Conservation (phyloP, 1,284 basidiomycete genomes). For the Microbotryum lychnidis-dioicae region DNA sequence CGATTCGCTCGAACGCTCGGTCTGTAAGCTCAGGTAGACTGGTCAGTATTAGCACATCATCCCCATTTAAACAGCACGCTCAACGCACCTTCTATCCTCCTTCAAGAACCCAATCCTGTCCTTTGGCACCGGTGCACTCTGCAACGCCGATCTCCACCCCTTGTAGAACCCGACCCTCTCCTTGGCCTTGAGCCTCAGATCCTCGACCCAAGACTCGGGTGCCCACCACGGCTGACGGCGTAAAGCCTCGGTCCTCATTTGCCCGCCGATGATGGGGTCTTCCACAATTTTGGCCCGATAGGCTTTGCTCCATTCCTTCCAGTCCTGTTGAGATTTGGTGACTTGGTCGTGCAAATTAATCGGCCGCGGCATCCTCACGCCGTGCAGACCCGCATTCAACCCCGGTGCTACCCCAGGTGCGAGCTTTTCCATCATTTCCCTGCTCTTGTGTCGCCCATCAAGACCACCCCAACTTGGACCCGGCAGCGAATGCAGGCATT, state of each 20-base stretch:
- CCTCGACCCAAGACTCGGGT: slow-evolving; percentile 8
- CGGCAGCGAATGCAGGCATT: slow-evolving; percentile 36
- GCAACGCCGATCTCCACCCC: slow-evolving; percentile 44
- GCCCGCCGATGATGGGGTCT: neutral
- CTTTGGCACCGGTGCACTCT: slow-evolving; percentile 37
- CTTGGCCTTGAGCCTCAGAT: slow-evolving; percentile 14
- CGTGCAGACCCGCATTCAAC: slow-evolving; percentile 21
- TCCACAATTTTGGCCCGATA: neutral
- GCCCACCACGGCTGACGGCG: slow-evolving; percentile 12
- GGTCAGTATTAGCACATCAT: neutral
- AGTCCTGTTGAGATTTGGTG: slow-evolving; percentile 10
- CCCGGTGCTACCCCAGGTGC: slow-evolving; percentile 7
- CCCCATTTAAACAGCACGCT: neutral
- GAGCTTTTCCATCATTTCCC: slow-evolving; percentile 3
- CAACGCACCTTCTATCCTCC: slow-evolving; percentile 41
- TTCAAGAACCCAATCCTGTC: slow-evolving; percentile 40
- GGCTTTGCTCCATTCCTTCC: slow-evolving; percentile 1
- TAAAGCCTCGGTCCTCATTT: neutral
- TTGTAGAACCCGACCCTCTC: slow-evolving; percentile 33
- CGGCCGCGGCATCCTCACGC: slow-evolving; percentile 14
- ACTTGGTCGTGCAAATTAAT: slow-evolving; percentile 20
- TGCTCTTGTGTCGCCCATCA: slow-evolving; percentile 15
- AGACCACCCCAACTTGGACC: slow-evolving; percentile 21
- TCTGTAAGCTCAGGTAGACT: slow-evolving; percentile 19
- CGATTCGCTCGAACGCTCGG: slow-evolving; percentile 89